Evolutionary conservation across 2,329 filamentous ascomycete genomes (phyloP).

Genomic region (Hirsutella minnesotensis): DNA sequence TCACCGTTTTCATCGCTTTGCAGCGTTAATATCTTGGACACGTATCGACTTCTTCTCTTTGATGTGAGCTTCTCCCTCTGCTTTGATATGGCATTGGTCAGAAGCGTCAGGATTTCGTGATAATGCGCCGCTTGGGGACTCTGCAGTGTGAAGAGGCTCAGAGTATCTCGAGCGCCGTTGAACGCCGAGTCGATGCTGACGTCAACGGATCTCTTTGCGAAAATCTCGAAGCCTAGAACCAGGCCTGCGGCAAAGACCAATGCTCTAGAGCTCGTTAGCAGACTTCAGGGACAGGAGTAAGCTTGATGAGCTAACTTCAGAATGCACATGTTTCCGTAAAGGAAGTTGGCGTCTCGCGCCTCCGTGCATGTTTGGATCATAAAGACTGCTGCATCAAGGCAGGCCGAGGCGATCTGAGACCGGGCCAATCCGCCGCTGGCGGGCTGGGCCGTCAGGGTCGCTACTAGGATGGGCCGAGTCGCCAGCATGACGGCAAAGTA

Average conservation of each 20-base stretch:
- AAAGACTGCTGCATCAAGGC: conserved; percentile 42
- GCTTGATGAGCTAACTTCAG: conserved; percentile 34
- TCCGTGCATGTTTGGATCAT: conserved; percentile 42
- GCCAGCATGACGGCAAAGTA: conserved; percentile 47
- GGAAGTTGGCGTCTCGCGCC: conserved; percentile 27
- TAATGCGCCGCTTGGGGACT: conserved; percentile 47
- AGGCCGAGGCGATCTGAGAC: conserved; percentile 34
- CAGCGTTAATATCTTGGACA: conserved; percentile 14
- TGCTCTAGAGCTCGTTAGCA: conserved; percentile 21
- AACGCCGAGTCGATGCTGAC: conserved; percentile 37
- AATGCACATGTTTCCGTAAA: conserved; percentile 45
- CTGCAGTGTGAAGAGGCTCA: conserved; percentile 32
- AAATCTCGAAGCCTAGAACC: conserved; percentile 43
- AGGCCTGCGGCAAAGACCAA: conserved; percentile 45
- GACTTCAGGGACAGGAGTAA: background rate
- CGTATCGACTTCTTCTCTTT: conserved; percentile 14
- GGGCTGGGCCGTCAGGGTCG: conserved; percentile 28
- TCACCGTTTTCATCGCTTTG: background rate
- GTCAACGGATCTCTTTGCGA: conserved; percentile 33
- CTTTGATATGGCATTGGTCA: conserved; percentile 31
- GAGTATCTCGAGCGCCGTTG: conserved; percentile 33
- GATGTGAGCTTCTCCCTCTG: conserved; percentile 18
- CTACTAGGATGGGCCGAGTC: conserved; percentile 43
- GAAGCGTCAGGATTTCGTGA: conserved; percentile 37
- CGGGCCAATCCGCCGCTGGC: conserved; percentile 14